Conservation (phyloP, 768 basidiomycete genomes). For the Asterophora parasitica region DNA sequence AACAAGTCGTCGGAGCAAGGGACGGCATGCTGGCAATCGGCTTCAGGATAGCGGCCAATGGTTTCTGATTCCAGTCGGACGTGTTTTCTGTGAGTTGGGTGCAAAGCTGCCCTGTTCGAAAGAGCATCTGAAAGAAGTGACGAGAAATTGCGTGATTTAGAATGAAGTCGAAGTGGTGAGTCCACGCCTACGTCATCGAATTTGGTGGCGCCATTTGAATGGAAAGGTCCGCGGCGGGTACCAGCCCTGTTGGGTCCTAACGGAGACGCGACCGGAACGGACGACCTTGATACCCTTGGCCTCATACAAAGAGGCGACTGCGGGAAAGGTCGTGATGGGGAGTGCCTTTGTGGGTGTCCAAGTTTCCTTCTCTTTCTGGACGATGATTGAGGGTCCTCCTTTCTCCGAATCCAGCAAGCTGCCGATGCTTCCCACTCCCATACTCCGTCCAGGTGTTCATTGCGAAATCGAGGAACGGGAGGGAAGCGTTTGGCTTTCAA, state of each 20-base stretch:
- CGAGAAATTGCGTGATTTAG: neutral
- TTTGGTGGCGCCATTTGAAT: neutral
- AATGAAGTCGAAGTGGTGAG: neutral
- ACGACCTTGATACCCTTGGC: neutral
- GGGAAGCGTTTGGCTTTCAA: neutral
- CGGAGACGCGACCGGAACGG: neutral
- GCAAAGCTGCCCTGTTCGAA: constrained; percentile 3
- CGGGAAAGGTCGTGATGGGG: neutral
- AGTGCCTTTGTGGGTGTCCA: neutral
- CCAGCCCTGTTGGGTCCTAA: too few species aligned
- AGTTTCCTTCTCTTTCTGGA: constrained; percentile 14
- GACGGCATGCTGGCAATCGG: neutral
- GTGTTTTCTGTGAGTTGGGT: neutral
- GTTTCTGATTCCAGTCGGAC: neutral
- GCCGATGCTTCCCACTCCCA: constrained; percentile 49
- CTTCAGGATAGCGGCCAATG: neutral
- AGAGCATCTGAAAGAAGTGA: constrained; percentile 4
- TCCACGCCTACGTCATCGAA: neutral
- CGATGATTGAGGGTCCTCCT: neutral
- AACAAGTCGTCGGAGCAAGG: constrained; percentile 44
- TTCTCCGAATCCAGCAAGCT: constrained; percentile 38
- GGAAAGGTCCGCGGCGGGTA: neutral
- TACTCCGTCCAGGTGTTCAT: constrained; percentile 11
- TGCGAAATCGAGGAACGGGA: neutral
- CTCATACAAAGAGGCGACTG: neutral